A percentile compares a stretch with the other conserved stretches of the same genome.
Conservation (phyloP, 1,284 basidiomycete species). For the Vanrija pseudolonga region DNA sequence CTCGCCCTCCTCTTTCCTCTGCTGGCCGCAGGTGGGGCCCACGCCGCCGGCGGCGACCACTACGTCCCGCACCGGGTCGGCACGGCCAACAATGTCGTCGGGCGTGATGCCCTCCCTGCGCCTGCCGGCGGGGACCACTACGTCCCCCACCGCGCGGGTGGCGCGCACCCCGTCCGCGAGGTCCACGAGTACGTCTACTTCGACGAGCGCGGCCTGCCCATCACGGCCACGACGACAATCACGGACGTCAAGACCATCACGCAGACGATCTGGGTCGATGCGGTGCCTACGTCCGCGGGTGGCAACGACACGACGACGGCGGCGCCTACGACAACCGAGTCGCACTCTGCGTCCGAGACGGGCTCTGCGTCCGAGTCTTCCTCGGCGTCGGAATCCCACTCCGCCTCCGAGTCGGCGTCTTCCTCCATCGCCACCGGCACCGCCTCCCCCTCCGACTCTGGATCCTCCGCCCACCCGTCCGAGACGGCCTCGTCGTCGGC, state of each 20-base stretch:
- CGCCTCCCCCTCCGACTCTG: slow-evolving; percentile 1
- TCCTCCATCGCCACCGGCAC: slow-evolving; percentile 1
- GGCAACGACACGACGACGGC: not conserved
- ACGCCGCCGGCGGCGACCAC: slow-evolving; percentile 13
- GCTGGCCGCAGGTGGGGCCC: slow-evolving; percentile 10
- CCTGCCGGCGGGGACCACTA: slow-evolving; percentile 14
- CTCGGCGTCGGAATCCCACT: not conserved
- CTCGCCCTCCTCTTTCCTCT: slow-evolving; percentile 14
- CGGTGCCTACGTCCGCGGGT: slow-evolving; percentile 15
- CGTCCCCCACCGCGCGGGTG: slow-evolving; percentile 1
- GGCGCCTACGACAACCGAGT: not conserved
- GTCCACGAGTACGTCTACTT: slow-evolving; percentile 1
- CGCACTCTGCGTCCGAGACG: not conserved
- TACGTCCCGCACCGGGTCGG: slow-evolving; percentile 10
- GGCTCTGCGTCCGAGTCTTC: not conserved
- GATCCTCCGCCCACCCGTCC: not conserved
- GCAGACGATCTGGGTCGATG: slow-evolving; percentile 41
- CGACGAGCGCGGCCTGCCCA: slow-evolving; percentile 40
- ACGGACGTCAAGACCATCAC: slow-evolving; percentile 40
- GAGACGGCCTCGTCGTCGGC: not conserved
- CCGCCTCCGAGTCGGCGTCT: not conserved
- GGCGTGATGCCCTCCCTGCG: slow-evolving; percentile 2
- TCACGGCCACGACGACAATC: slow-evolving; percentile 46
- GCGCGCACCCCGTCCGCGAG: too few species aligned
- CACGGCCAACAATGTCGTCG: not conserved